A percentile compares a stretch with the other conserved stretches of the same genome.
These are phyloP conservation scores for Monilinia fructigena DNA, from an alignment of 2,329 filamentous ascomycete species.

Conservation along the genomic window DNA sequence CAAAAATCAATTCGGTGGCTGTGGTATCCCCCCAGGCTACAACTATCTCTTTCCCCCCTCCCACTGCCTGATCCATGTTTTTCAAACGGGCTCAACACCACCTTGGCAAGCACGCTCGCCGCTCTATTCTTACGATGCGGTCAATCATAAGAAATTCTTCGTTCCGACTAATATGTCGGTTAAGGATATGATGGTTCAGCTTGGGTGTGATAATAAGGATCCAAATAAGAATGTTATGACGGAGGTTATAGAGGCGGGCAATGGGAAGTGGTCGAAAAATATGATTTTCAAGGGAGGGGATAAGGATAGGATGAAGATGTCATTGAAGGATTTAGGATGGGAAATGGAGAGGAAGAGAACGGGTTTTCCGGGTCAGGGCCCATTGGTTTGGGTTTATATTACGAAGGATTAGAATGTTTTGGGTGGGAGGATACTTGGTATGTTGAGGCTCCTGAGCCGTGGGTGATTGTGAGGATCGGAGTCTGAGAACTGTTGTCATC, in stretches of 20 bases:
- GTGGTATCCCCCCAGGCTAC: conserved; percentile 60
- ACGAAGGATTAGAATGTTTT: conserved; percentile 45
- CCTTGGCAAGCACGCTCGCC: conserved; percentile 52
- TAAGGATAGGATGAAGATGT: conserved; percentile 48
- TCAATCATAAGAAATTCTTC: conserved; percentile 49
- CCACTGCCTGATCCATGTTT: conserved; percentile 60
- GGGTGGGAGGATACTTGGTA: neutral
- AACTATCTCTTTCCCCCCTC: conserved; percentile 60
- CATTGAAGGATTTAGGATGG: conserved; percentile 59
- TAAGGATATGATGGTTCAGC: conserved; percentile 56
- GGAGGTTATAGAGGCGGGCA: conserved; percentile 55
- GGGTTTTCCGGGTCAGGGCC: conserved; percentile 46
- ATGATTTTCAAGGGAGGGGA: conserved; percentile 52
- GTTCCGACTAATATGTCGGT: conserved; percentile 55
- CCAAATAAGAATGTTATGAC: conserved; percentile 56
- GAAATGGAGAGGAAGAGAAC: conserved; percentile 49
- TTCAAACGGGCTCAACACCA: conserved; percentile 46
- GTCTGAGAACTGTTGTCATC: neutral
- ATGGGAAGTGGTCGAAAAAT: conserved; percentile 60
- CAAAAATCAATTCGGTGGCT: conserved; percentile 56
- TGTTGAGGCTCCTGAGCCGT: neutral
- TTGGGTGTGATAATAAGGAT: conserved; percentile 54
- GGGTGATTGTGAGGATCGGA: too few relatives aligned
- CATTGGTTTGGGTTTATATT: conserved; percentile 60
- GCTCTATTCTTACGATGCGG: conserved; percentile 44